Evolutionary conservation across 768 basidiomycete genomes (phyloP).

Genomic region (Lyophyllum shimeji): DNA sequence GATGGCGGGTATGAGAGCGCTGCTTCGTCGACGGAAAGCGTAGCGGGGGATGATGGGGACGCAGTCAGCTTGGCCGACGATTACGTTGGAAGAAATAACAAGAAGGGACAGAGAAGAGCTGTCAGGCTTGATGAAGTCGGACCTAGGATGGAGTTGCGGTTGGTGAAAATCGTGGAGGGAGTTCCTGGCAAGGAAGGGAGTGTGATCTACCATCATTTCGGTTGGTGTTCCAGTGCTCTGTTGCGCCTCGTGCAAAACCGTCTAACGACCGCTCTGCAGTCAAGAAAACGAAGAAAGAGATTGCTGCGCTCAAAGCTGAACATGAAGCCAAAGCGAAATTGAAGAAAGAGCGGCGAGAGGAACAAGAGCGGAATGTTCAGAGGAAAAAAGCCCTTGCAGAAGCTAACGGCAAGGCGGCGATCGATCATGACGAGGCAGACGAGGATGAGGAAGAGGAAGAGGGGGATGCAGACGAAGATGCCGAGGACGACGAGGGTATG

Average conservation of each 20-base stretch:
- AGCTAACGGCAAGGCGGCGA: slow-evolving; percentile 23
- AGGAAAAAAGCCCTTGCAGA: slow-evolving; percentile 61
- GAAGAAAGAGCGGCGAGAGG: slow-evolving; percentile 75
- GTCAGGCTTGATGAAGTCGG: slow-evolving; percentile 93
- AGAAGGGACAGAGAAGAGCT: slow-evolving; percentile 86
- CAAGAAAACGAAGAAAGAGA: slow-evolving; percentile 84
- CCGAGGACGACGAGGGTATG: slow-evolving; percentile 32
- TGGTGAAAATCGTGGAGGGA: slow-evolving; percentile 95
- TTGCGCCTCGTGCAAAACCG: background rate
- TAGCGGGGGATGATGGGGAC: slow-evolving; percentile 82
- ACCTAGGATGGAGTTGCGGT: slow-evolving; percentile 87
- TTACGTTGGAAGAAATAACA: slow-evolving; percentile 94
- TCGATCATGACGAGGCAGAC: slow-evolving; percentile 41
- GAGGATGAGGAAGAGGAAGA: slow-evolving; percentile 38
- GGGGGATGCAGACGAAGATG: slow-evolving; percentile 26
- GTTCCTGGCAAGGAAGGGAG: slow-evolving; percentile 90
- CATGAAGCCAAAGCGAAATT: slow-evolving; percentile 78
- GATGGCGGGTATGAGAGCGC: slow-evolving; percentile 78
- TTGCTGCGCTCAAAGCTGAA: slow-evolving; percentile 61
- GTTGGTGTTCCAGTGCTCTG: slow-evolving; percentile 44
- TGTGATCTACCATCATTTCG: slow-evolving; percentile 93
- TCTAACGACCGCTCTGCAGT: slow-evolving; percentile 47
- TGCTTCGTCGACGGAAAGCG: slow-evolving; percentile 79
- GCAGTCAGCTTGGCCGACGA: slow-evolving; percentile 86
- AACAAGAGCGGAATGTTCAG: slow-evolving; percentile 89